A percentile compares a stretch with the other conserved stretches of the same genome.
phyloP scores from a whole-genome alignment of 108 stramenopile species.

The Chaetoceros tenuissimus region DNA sequence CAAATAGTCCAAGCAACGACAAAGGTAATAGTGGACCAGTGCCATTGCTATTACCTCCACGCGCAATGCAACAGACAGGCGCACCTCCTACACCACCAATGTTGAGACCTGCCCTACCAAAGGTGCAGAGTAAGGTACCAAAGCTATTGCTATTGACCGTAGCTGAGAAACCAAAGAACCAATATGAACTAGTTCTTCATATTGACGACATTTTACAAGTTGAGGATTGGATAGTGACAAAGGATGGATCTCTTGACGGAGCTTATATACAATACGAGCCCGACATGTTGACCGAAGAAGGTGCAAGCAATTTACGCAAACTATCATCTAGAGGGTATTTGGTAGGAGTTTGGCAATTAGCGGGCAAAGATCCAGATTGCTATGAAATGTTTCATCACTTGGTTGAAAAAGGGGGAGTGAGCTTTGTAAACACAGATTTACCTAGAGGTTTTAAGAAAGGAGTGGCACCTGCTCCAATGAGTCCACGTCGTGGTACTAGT shows the following conservation, averaged over 20 bases:
- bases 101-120: too few relatives aligned
- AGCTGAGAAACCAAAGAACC: constrained; percentile 27
- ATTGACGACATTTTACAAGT: constrained; percentile 41
- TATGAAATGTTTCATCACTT: constrained; percentile 41
- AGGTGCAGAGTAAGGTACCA: too few relatives aligned
- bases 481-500: too few relatives aligned
- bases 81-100: too few relatives aligned
- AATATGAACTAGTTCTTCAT: constrained; percentile 23
- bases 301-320: constrained; percentile 26
- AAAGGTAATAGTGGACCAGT: too few relatives aligned
- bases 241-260: constrained; percentile 48
- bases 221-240: constrained; percentile 40
- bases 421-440: constrained; percentile 67
- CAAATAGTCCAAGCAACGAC: too few relatives aligned
- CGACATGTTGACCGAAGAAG: constrained; percentile 49
- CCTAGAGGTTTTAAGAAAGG: constrained; percentile 43
- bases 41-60: too few relatives aligned
- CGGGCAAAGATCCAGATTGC: constrained; percentile 57
- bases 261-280: constrained; percentile 64
- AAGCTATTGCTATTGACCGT: constrained; percentile 59
- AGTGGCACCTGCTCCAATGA: too few relatives aligned
- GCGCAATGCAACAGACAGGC: too few relatives aligned
- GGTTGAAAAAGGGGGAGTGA: constrained; percentile 46
- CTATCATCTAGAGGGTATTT: constrained; percentile 30
- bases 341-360: constrained; percentile 55